Base-by-base conservation (phyloP, 73 alveolate genomes). In the Paramecium octaurelia region DNA sequence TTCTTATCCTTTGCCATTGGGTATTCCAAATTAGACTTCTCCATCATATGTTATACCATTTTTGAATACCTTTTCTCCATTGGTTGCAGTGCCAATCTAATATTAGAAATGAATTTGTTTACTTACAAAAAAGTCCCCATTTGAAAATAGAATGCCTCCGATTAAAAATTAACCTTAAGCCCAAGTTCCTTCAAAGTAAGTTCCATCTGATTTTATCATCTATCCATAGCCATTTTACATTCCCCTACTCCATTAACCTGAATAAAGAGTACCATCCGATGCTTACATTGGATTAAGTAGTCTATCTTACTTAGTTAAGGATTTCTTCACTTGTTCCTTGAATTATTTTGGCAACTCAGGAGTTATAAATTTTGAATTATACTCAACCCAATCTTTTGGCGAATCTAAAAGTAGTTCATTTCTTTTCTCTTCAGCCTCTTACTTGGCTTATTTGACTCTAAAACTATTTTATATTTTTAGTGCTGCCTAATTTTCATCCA, bases 61-160 rank as follows among this genome's bases (percentile, higher is more conserved):
- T 64, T 64, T 64, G n/a, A 1, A 93, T 44, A 68, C 69, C 23
- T 60, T 93, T 4, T 93, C 97, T 54, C 90, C 93, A 64, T 93
- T 64, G 3, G 44, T 34, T 16, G 27, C 14, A 27, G 58, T 75
- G 6, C 88, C 88, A 35, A 75, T 42, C 88, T 29, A 35, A 68
- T 4, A 18, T n/a, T 54, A 54, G 84, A 64, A 42, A 34, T 38
- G 4, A 34, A 1, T 12, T 75, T 11, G 11, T 16, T 16, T 35
- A 35, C 31, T 75, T 75, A 75, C 88, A 34, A 35, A 84, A 44
- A 4, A 42, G 54, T 84, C 92, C n/a, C 46, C 84, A 44, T 84
- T 84, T 35, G 76, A 23, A 44, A 84, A 84, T 20, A 43, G n/a
- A 24, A 84, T 27, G 0, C 92, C 86, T 4, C 92, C 92, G 8